Percentiles rank a stretch among this genome's conserved stretches.
Evolutionary conservation across 176 grass and related monocot species (phyloP).

Genomic region (Eleusine coracana): DNA sequence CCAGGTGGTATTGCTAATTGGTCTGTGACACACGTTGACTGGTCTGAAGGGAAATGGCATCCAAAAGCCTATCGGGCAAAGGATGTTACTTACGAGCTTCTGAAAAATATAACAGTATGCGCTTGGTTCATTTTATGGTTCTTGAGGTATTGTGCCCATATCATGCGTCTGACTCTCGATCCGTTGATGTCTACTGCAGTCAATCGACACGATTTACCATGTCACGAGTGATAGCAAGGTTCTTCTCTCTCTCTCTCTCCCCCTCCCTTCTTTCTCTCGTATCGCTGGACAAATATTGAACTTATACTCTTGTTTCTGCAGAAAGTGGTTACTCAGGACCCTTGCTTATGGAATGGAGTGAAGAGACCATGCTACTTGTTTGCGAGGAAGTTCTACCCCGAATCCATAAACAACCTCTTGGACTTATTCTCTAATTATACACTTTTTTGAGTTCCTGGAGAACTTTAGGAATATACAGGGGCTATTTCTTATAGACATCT

Average conservation of each 20-base stretch:
- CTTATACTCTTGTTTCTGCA: constrained; percentile 32
- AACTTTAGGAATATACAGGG: constrained; percentile 36
- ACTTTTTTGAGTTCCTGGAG: constrained; percentile 45
- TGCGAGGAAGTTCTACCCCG: constrained; percentile 73
- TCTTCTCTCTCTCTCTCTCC: background rate
- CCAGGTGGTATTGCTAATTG: constrained; percentile 88
- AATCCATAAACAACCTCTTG: constrained; percentile 63
- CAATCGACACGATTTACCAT: constrained; percentile 82
- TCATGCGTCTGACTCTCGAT: constrained; percentile 15
- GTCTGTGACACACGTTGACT: constrained; percentile 97
- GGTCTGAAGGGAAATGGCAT: constrained; percentile 99
- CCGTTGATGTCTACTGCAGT: constrained; percentile 56
- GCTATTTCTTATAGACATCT: constrained; percentile 23
- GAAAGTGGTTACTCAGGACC: constrained; percentile 54
- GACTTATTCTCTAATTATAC: constrained; percentile 62
- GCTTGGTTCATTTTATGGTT: constrained; percentile 18
- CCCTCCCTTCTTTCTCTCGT: background rate
- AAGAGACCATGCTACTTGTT: constrained; percentile 73
- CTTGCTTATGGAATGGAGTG: constrained; percentile 74
- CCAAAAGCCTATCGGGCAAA: constrained; percentile 85
- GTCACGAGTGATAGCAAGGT: constrained; percentile 90
- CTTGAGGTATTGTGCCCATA: background rate
- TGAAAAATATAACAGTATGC: constrained; percentile 88
- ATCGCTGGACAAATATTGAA: background rate
- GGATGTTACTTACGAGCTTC: constrained; percentile 72